A percentile compares a stretch with the other conserved stretches of the same genome.
Evolutionary conservation across 176 grass and related monocot genomes (phyloP).

Genomic region (Avena sativa): DNA sequence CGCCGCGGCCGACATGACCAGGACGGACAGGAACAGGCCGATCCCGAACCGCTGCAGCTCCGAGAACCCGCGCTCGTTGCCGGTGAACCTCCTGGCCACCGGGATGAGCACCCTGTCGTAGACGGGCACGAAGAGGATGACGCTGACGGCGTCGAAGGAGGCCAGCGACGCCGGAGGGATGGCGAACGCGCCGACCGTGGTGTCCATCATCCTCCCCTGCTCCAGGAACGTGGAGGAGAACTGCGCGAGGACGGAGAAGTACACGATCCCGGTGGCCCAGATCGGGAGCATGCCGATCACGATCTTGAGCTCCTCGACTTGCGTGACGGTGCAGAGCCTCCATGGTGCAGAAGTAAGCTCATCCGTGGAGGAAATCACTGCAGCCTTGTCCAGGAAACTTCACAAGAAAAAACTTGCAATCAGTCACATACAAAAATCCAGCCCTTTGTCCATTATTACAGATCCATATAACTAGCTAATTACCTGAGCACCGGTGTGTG

Average conservation of each 20-base stretch:
- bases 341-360: conserved; percentile 57
- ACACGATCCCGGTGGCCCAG: conserved; percentile 76
- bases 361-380: conserved; percentile 49
- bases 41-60: conserved; percentile 72
- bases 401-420: not conserved
- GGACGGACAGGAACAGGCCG: conserved; percentile 67
- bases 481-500: conserved; percentile 65
- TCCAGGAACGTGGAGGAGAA: conserved; percentile 86
- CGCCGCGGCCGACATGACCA: conserved; percentile 73
- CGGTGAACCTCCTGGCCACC: conserved; percentile 52
- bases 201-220: conserved; percentile 73
- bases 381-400: conserved; percentile 82
- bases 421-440: not conserved
- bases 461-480: not conserved
- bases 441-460: not conserved
- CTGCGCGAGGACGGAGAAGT: conserved; percentile 74
- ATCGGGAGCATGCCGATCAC: conserved; percentile 76
- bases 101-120: conserved; percentile 77
- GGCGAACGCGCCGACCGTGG: conserved; percentile 49
- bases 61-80: conserved; percentile 72
- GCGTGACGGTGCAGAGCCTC: conserved; percentile 71
- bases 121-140: conserved; percentile 70
- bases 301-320: conserved; percentile 82
- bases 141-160: conserved; percentile 78
- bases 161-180: conserved; percentile 82